Base-by-base conservation (phyloP, 2,329 filamentous ascomycete species). In the Phialophora expanda region DNA sequence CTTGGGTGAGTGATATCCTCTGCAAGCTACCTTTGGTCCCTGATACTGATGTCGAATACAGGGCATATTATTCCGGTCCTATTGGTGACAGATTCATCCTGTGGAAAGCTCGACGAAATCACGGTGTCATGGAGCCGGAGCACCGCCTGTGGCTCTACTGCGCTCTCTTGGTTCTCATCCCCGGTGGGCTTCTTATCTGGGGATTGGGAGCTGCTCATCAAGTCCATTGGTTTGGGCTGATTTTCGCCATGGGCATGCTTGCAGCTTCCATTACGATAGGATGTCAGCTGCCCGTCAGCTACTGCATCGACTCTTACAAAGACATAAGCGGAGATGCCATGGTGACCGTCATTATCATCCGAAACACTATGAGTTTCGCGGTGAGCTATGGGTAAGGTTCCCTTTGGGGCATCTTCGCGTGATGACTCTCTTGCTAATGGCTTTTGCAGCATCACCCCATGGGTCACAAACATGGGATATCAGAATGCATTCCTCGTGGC, bases 361-460 rank as follows among this genome's bases (percentile, higher is more conserved):
- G 83, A 9, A 84, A 84, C 66, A 83, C 81, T 0, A 82, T 84
- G 80, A 78, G 75, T 28, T 84, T 83, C 69, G 82, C 80, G 5
- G 77, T 84, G 32, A 77, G 78, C 30, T 86, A 87, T 53, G 76
- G 66, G 63, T 66, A 55, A 57, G 64, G 20, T 3, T 48, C 12
- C 54, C 1, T 1, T 26, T 26, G 0, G 24, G 12, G 14, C 41
- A n/a, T 9, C 22, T 22, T 12, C 24, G 7, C 30, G 30, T 2
- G 7, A 9, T 30, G 46, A 9, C 5, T 17, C 2, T 32, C 28
- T 22, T 7, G 24, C 38, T 26, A 51, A 50, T 26, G 24, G 11
- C 22, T 85, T 24, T 22, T 41, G 51, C 85, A 87, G 84, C 7
- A 77, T 82, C 30, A 82, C 81, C 0, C 80, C 80, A 0, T 83